A percentile compares a stretch with the other conserved stretches of the same genome.
Conservation (phyloP, 2,329 filamentous ascomycete genomes). For the Microsporum canis region DNA sequence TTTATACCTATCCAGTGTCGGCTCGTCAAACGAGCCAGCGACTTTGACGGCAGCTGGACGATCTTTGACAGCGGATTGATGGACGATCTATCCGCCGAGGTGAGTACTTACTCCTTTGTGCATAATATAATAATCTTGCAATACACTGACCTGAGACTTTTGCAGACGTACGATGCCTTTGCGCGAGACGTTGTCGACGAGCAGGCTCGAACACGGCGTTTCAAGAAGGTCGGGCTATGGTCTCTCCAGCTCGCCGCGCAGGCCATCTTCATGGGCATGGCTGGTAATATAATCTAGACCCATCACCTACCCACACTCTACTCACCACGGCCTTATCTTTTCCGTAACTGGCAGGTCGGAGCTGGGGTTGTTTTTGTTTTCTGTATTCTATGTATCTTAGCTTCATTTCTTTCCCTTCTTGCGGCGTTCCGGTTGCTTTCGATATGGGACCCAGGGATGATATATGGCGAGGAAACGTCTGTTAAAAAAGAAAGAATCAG, state of each 20-base stretch:
- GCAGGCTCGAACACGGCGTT: conserved; percentile 68
- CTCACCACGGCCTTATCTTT: not conserved
- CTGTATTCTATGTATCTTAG: not conserved
- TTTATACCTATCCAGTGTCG: conserved; percentile 94
- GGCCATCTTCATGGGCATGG: conserved; percentile 88
- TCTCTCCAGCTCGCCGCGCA: conserved; percentile 85
- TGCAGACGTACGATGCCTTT: conserved; percentile 78
- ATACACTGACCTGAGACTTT: not conserved
- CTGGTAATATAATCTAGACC: conserved; percentile 45
- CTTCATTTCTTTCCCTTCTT: not conserved
- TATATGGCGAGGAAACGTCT: not conserved
- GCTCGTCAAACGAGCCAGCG: conserved; percentile 74
- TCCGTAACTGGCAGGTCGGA: not conserved
- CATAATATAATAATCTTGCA: conserved; percentile 4
- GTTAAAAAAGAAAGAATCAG: not conserved
- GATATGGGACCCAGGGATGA: no score
- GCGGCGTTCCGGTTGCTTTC: no score
- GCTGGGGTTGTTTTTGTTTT: not conserved
- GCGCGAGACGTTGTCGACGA: conserved; percentile 82
- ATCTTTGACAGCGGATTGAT: conserved; percentile 87
- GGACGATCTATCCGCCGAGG: conserved; percentile 82
- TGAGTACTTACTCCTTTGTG: conserved; percentile 24
- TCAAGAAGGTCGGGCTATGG: conserved; percentile 96
- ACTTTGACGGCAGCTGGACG: conserved; percentile 95
- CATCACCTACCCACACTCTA: not conserved